Evolutionary conservation across 2,329 filamentous ascomycete genomes (phyloP).

Genomic region (Cadophora malorum): DNA sequence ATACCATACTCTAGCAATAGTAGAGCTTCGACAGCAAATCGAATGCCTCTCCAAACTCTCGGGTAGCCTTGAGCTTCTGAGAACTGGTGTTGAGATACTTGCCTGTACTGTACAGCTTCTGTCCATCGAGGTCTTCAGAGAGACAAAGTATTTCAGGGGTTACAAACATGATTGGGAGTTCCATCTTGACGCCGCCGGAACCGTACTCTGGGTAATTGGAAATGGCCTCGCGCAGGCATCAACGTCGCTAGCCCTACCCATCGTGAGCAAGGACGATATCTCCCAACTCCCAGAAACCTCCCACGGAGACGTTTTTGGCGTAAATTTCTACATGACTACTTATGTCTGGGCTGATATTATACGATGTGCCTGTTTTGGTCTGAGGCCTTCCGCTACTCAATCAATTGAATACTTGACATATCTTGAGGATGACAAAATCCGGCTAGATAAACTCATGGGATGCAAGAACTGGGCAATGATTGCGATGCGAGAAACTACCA

Average conservation of each 20-base stretch:
- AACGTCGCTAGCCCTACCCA: neutral
- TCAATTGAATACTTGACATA: conserved; percentile 22
- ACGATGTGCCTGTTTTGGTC: conserved; percentile 17
- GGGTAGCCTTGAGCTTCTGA: conserved; percentile 17
- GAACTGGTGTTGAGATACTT: conserved; percentile 24
- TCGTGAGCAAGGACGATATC: neutral
- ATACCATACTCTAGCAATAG: conserved; percentile 22
- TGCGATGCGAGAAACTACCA: conserved; percentile 22
- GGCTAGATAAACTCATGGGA: conserved; percentile 24
- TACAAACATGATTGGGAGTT: conserved; percentile 30
- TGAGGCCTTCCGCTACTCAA: neutral
- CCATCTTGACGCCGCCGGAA: conserved; percentile 26
- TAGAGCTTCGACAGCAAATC: conserved; percentile 21
- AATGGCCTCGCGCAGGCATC: conserved; percentile 18
- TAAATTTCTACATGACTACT: conserved; percentile 26
- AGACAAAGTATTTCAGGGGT: conserved; percentile 13
- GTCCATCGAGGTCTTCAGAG: conserved; percentile 24
- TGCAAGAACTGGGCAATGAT: conserved; percentile 28
- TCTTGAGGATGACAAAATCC: conserved; percentile 20
- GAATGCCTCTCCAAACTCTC: conserved; percentile 15
- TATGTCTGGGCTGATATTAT: conserved; percentile 28
- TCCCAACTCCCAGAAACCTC: neutral
- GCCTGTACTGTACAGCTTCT: conserved; percentile 22
- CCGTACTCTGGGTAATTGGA: conserved; percentile 23
- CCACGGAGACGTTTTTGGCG: conserved; percentile 1